Evolutionary conservation across 2,329 filamentous ascomycete genomes (phyloP).

Genomic region (Sordariomycetes sp.): DNA sequence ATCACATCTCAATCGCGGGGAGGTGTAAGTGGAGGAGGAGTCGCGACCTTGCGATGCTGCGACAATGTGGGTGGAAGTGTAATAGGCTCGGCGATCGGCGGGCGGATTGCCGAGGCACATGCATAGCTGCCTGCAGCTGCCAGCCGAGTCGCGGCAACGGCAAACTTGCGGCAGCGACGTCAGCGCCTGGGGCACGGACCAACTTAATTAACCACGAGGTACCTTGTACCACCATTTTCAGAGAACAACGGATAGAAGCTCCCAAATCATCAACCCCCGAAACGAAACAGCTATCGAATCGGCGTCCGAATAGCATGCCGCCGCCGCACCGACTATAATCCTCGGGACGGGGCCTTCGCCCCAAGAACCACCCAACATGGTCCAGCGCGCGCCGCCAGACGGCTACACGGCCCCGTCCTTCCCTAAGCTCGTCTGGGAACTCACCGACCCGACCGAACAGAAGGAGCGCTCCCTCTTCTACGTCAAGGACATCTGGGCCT

Average conservation of each 20-base stretch:
- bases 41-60: not conserved
- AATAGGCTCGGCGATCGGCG: not conserved
- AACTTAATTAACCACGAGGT: not conserved
- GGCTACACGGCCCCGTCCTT: conserved; percentile 61
- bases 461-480: conserved; percentile 55
- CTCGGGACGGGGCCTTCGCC: not conserved
- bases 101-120: conserved; percentile 2
- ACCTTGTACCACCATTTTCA: not conserved
- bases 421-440: conserved; percentile 71
- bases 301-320: not conserved
- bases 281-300: not conserved
- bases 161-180: not conserved
- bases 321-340: not conserved
- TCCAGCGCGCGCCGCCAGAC: conserved; percentile 21
- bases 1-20: not conserved
- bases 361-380: not conserved
- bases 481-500: conserved; percentile 71
- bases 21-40: not conserved
- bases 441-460: conserved; percentile 30
- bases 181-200: not conserved
- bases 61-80: not conserved
- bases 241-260: not conserved
- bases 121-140: not conserved
- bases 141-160: no score
- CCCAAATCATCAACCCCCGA: not conserved